A percentile compares a stretch with the other conserved stretches of the same genome.
Conservation (phyloP, 768 basidiomycete genomes). For the Trametes cubensis region DNA sequence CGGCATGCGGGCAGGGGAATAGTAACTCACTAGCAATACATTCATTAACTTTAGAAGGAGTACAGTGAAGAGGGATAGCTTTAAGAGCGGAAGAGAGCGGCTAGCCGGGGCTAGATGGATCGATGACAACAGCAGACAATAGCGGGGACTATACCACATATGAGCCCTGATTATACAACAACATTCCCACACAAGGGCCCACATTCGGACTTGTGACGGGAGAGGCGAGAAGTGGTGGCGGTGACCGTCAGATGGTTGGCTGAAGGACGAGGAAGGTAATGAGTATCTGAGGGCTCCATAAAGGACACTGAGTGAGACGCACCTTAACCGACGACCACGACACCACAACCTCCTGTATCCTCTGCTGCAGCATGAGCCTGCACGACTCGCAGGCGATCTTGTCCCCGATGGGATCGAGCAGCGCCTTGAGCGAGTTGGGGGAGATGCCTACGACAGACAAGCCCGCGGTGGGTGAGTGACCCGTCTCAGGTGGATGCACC, state of each 20-base stretch:
- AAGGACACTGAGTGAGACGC: not conserved
- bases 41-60: no score
- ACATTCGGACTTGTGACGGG: not conserved
- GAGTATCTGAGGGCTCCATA: not conserved
- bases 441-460: constrained; percentile 56
- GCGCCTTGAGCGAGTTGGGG: constrained; percentile 65
- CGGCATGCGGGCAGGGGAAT: no score
- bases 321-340: constrained; percentile 82
- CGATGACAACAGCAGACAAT: not conserved
- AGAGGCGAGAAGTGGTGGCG: not conserved
- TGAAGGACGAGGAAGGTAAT: not conserved
- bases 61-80: not conserved
- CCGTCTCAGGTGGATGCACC: not conserved
- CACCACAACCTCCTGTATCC: constrained; percentile 62
- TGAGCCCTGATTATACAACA: not conserved
- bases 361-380: constrained; percentile 56
- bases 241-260: constrained; percentile 5
- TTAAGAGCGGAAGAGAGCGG: not conserved
- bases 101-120: not conserved
- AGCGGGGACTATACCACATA: not conserved
- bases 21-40: no score
- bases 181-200: not conserved
- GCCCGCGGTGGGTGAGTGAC: not conserved
- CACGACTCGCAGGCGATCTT: constrained; percentile 69
- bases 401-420: constrained; percentile 66